A percentile compares a stretch with the other conserved stretches of the same genome.
phyloP scores from a whole-genome alignment of 352 stramenopile species.

The Hyaloperonospora brassicae region DNA sequence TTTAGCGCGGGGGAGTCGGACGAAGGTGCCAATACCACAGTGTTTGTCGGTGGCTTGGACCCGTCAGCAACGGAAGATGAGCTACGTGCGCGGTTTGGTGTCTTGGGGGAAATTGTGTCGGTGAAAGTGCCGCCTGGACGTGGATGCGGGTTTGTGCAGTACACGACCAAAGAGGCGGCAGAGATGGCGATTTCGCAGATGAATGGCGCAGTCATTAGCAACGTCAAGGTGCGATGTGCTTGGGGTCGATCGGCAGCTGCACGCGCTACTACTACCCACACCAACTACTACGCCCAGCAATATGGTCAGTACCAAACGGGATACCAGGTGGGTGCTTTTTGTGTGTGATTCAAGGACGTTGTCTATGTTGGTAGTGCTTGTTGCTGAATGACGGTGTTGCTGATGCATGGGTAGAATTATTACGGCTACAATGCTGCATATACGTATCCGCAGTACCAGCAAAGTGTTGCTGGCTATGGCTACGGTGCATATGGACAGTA shows the following conservation, averaged over 20 bases:
- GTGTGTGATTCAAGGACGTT: not conserved
- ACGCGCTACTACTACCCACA: constrained; percentile 26
- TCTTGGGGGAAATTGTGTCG: constrained; percentile 63
- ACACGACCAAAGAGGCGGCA: constrained; percentile 68
- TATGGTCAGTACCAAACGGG: constrained; percentile 38
- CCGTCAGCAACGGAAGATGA: constrained; percentile 77
- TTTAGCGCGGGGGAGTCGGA: constrained; percentile 31
- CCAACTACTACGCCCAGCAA: constrained; percentile 49
- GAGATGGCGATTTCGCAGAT: constrained; percentile 85
- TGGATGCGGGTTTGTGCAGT: constrained; percentile 89
- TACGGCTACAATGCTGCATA: constrained; percentile 58
- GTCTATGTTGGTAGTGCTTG: not conserved
- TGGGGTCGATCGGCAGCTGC: constrained; percentile 80
- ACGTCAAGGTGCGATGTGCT: constrained; percentile 79
- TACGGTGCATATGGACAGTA: constrained; percentile 52
- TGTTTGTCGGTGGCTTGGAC: constrained; percentile 88
- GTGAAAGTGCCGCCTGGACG: constrained; percentile 51
- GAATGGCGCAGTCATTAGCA: constrained; percentile 74
- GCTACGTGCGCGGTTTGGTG: constrained; percentile 68
- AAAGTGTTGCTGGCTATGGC: constrained; percentile 29
- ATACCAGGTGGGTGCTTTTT: constrained; percentile 29
- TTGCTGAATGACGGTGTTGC: constrained; percentile 6
- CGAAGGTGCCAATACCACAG: constrained; percentile 81
- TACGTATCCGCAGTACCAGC: constrained; percentile 30
- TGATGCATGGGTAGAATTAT: constrained; percentile 30